These are phyloP conservation scores for Spergularia bocconei DNA, from an alignment of 148 eudicot genomes.

Conservation along the genomic window DNA sequence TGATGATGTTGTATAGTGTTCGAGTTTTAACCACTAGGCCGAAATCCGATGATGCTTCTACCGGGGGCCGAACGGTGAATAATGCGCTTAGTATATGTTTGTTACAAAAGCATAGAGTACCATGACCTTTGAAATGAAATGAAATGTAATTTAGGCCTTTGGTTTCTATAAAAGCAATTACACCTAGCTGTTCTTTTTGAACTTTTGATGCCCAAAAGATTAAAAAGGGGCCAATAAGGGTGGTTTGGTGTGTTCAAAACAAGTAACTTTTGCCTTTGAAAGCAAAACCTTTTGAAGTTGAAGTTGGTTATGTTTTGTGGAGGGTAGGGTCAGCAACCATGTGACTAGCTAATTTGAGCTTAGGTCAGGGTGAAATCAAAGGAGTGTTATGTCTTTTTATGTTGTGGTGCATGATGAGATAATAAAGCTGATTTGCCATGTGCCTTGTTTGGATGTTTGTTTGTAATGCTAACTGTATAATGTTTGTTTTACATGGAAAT, in stretches of 20 bases:
- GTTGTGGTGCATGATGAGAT: constrained; percentile 3
- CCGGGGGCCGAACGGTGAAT: not conserved
- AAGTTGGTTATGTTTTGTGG: not conserved
- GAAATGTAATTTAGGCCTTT: not conserved
- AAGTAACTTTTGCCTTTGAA: not conserved
- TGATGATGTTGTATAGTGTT: too few relatives aligned
- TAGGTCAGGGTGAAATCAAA: constrained; percentile 7
- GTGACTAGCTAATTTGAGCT: not conserved
- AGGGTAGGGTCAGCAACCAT: constrained; percentile 1
- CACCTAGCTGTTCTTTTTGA: constrained; percentile 1
- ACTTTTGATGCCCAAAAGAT: constrained; percentile 12
- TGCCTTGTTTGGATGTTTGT: not conserved
- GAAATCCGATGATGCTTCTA: too few relatives aligned
- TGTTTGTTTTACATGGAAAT: not conserved
- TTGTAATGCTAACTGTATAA: not conserved
- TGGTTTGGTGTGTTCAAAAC: not conserved
- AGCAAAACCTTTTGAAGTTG: not conserved
- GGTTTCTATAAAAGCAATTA: not conserved
- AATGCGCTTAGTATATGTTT: not conserved
- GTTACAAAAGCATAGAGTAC: not conserved
- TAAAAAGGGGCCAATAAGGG: not conserved
- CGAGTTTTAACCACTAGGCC: too few relatives aligned
- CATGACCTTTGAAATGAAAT: not conserved
- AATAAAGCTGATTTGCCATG: constrained; percentile 2
- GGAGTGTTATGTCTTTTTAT: constrained; percentile 3